Evolutionary conservation across 495 filamentous ascomycete species (phyloP), one percentile per base, ranked within the genome.

Genomic region (Penicillium subrubescens): DNA sequence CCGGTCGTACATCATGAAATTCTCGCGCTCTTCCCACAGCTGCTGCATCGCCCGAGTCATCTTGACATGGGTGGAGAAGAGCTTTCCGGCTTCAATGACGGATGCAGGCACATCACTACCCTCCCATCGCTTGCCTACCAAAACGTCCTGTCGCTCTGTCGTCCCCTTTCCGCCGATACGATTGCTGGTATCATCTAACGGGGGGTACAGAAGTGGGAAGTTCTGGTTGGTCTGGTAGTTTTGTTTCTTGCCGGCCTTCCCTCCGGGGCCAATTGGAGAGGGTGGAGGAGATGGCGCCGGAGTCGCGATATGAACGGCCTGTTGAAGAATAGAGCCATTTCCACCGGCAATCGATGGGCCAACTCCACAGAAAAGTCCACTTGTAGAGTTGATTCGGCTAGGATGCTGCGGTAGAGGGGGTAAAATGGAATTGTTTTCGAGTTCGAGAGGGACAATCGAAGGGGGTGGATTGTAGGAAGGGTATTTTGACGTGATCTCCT

Each of bases 211-310:
- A 68, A 99, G 97, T 0, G 95, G 95, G 67, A 99, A 99, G 68
- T 97, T 94, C 66, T 99, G 95, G 72, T 99, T 99, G 0, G 95
- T 99, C 75, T 99, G 95, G 73, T 98, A 99, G 62, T 98, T 99
- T 66, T 98, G 96, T 71, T 99, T 99, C 80, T 99, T 99, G 17
- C 90, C 93, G 50, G 90, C 92, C 74, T 99, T 99, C 5, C 93
- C 93, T 41, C 93, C 93, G 5, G 91, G 88, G 0, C 87, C 89
- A 3, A 89, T 91, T 4, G 95, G 96, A 7, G 93, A 96, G 12
- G 95, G 95, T 1, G 95, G 95, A 27, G 95, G 95, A 6, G 96
- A 98, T n/a, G 96, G 95, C 0, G 93, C 94, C 0, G 95, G 95
- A 5, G 95, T 99, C 50, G 95, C 96, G 62, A 99, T 99, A 74